Evolutionary conservation across 108 stramenopile species (phyloP), one percentile per base, ranked within the genome.

Genomic region (Pseudonitzschia delicatissima): DNA sequence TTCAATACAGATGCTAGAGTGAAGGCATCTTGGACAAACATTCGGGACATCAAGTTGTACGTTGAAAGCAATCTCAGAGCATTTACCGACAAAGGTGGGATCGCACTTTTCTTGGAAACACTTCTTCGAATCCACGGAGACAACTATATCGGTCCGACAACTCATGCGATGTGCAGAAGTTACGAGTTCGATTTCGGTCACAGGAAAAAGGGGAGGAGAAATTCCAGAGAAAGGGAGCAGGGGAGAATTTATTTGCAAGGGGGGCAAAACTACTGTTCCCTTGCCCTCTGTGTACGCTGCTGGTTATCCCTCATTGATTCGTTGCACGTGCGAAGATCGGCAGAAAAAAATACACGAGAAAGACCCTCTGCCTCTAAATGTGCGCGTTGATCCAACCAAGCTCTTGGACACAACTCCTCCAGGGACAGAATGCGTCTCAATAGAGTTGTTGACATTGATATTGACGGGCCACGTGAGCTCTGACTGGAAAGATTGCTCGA

Each of bases 21-120:
- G 39, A 59, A 58, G 34, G 76, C 77, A 11, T 87, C 87, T 0
- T 82, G 71, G 49, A 90, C 86, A 0, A 81, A 87, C 59, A 75
- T 83, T 18, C 33, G 64, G 6, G 92, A 93, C 40, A 72, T 93
- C 5, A 66, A 66, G 31, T 69, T 80, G 3, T 93, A 86, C 66
- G 92, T 93, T 3, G 52, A 57, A 33, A 76, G 81, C 23, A 76
- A 84, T 44, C 59, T 88, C 35, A 64, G 75, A 2, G 69, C 75
- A 2, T 93, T 93, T 53, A 82, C 62, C 15, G 73, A 66, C 13
- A 77, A 74, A 33, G 88, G 88, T n/a, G 92, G 92, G 1, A 84
- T 85, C 69, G 92, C 92, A 9, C 75, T 93, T 20, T 77, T 93
- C 27, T 71, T 93, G 49, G 92, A 93, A 59, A 86, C 83, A 0